phyloP scores from a whole-genome alignment of 768 basidiomycete genomes.

The Lactarius psammicola region DNA sequence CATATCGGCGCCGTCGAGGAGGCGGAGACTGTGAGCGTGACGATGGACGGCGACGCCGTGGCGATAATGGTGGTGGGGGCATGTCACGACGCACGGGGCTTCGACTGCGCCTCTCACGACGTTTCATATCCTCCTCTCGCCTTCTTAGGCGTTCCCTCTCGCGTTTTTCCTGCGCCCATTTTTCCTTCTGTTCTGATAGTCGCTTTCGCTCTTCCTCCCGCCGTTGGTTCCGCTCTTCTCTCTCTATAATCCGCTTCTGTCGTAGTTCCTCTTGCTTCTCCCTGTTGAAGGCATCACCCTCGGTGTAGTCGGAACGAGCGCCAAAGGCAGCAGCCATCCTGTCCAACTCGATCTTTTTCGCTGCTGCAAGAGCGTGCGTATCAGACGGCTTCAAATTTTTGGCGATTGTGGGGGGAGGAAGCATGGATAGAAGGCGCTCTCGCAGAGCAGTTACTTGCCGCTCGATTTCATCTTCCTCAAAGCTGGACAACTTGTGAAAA shows the following conservation, averaged over 20 bases:
- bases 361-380: constrained; percentile 88
- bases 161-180: constrained; percentile 73
- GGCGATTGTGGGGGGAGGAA: constrained; percentile 50
- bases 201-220: constrained; percentile 61
- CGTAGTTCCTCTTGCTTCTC: constrained; percentile 89
- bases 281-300: constrained; percentile 90
- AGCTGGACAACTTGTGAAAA: constrained; percentile 39
- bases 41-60: constrained; percentile 42
- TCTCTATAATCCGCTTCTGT: constrained; percentile 58
- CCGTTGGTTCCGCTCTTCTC: constrained; percentile 67
- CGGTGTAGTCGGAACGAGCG: constrained; percentile 75
- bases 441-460: constrained; percentile 74
- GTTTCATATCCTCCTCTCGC: constrained; percentile 68
- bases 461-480: constrained; percentile 79
- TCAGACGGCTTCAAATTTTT: constrained; percentile 73
- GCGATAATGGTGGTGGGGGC: constrained; percentile 52
- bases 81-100: constrained; percentile 39
- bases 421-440: constrained; percentile 60
- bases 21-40: constrained; percentile 34
- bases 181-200: constrained; percentile 66
- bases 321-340: constrained; percentile 88
- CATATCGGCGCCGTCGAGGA: constrained; percentile 32
- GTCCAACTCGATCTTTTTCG: constrained; percentile 84
- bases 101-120: constrained; percentile 51
- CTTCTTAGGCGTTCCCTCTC: constrained; percentile 71